Percentiles rank a stretch among this genome's conserved stretches.
These are phyloP conservation scores for Helotiales sp. DNA, from an alignment of 2,329 filamentous ascomycete genomes.

Conservation along the genomic window DNA sequence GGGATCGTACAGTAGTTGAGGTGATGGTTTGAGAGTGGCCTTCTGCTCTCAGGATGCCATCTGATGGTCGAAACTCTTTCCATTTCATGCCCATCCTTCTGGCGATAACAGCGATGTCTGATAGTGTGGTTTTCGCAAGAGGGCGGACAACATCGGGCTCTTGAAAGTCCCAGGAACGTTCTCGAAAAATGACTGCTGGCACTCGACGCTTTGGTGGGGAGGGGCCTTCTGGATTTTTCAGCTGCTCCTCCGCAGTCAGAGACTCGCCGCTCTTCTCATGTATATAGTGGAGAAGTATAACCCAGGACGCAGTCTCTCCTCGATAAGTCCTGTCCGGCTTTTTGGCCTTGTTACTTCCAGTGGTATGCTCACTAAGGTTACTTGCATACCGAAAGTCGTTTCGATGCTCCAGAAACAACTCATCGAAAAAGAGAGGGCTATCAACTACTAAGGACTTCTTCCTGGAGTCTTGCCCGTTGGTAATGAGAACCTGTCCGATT, in stretches of 20 bases:
- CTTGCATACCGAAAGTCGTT: background rate
- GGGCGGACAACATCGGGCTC: constrained; percentile 34
- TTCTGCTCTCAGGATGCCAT: constrained; percentile 32
- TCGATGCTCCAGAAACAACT: background rate
- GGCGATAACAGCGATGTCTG: constrained; percentile 32
- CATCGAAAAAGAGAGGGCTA: background rate
- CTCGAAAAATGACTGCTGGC: constrained; percentile 24
- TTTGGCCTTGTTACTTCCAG: background rate
- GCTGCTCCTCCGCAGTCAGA: background rate
- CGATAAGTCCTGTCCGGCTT: background rate
- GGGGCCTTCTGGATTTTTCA: background rate
- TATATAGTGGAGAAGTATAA: constrained; percentile 16
- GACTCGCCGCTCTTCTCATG: constrained; percentile 12
- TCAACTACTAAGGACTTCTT: constrained; percentile 12
- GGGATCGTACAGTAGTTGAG: constrained; percentile 29
- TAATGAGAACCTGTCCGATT: constrained; percentile 14
- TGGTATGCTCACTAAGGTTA: background rate
- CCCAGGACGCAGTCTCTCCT: constrained; percentile 18
- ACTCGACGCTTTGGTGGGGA: constrained; percentile 7
- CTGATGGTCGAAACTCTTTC: constrained; percentile 30
- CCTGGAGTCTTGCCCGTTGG: constrained; percentile 14
- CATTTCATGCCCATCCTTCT: constrained; percentile 35
- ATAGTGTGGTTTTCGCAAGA: constrained; percentile 28
- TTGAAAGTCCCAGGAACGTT: constrained; percentile 37
- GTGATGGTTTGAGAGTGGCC: constrained; percentile 30